Percentiles rank a stretch among this genome's conserved stretches.
Evolutionary conservation across 768 basidiomycete genomes (phyloP).

Genomic region (Kwoniella europaea): DNA sequence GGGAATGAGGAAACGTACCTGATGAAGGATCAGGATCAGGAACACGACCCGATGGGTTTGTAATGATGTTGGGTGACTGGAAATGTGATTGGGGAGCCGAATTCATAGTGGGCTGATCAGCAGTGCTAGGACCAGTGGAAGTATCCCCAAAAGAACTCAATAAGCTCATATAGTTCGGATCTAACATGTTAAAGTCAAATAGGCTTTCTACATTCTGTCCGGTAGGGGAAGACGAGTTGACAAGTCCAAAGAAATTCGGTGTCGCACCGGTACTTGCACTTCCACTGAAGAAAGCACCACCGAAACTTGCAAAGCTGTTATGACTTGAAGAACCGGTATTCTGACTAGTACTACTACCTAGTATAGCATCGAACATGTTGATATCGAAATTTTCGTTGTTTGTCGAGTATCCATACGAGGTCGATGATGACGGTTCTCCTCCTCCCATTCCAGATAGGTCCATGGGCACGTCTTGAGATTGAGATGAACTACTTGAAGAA

Average conservation of each 20-base stretch:
- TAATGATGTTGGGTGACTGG: background rate
- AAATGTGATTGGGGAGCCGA: background rate
- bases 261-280: constrained; percentile 1
- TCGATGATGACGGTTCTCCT: background rate
- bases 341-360: background rate
- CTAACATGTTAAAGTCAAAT: constrained; percentile 49
- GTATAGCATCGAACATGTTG: constrained; percentile 23
- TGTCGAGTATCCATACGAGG: background rate
- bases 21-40: background rate
- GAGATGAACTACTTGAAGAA: constrained; percentile 20
- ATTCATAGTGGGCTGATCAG: background rate
- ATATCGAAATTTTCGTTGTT: constrained; percentile 23
- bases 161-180: constrained; percentile 45
- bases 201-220: constrained; percentile 16
- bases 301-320: constrained; percentile 18
- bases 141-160: constrained; percentile 32
- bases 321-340: background rate
- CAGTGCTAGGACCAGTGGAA: constrained; percentile 16
- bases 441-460: background rate
- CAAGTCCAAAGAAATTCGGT: background rate
- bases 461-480: background rate
- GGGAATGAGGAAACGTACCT: background rate
- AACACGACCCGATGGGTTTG: background rate
- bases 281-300: constrained; percentile 23
- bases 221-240: background rate